A percentile compares a stretch with the other conserved stretches of the same genome.
Evolutionary conservation across 2,329 filamentous ascomycete genomes (phyloP).

Genomic region (Thielaviopsis ethacetica): DNA sequence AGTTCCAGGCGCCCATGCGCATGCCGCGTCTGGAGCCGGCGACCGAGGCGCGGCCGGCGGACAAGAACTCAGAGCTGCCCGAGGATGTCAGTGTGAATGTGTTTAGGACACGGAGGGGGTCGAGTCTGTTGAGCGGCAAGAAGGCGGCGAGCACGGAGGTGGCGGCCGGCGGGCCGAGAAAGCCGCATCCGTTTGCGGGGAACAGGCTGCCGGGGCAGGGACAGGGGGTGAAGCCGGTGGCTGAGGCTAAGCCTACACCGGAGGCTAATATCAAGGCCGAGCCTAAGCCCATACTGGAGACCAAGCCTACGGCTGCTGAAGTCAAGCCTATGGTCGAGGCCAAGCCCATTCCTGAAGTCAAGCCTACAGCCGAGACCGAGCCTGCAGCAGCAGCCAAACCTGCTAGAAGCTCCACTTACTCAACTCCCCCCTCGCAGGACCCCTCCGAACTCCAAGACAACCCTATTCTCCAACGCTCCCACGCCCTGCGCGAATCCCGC

Average conservation of each 20-base stretch:
- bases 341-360: slow-evolving; percentile 15
- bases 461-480: slow-evolving; percentile 22
- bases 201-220: slow-evolving; percentile 9
- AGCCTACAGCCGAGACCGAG: background rate
- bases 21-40: slow-evolving; percentile 9
- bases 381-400: no score
- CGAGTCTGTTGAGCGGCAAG: background rate
- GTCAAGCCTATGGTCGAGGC: slow-evolving; percentile 26
- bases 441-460: slow-evolving; percentile 2
- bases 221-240: background rate
- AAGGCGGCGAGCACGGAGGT: background rate
- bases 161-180: background rate
- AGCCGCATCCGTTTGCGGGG: slow-evolving; percentile 10
- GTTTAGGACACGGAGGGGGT: slow-evolving; percentile 8
- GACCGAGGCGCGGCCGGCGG: background rate
- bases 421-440: background rate
- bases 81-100: slow-evolving; percentile 8
- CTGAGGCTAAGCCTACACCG: background rate
- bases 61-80: background rate
- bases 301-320: slow-evolving; percentile 13
- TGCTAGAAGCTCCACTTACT: background rate
- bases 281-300: background rate
- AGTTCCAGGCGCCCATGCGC: slow-evolving; percentile 7
- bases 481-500: slow-evolving; percentile 71
- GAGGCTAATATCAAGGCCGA: background rate